Evolutionary conservation across 495 filamentous ascomycete species (phyloP).

Genomic region (Chaetomium fimeti): DNA sequence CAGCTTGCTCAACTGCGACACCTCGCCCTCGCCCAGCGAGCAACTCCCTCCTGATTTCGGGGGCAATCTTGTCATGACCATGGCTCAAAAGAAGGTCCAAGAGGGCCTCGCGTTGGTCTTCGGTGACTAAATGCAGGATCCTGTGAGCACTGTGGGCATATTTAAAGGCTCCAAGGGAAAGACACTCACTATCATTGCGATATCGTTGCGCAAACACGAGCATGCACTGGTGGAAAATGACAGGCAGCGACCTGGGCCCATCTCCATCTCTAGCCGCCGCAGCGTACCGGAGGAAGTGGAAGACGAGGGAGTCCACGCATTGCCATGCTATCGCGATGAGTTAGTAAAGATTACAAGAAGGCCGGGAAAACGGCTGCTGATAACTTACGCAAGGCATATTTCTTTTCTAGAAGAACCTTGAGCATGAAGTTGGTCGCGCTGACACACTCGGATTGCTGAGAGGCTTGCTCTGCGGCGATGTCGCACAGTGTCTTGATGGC

Average conservation of each 20-base stretch:
- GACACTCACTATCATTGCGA: constrained; percentile 67
- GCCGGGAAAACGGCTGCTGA: too few species aligned
- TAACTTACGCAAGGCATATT: constrained; percentile 76
- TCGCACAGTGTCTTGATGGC: constrained; percentile 90
- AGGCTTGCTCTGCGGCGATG: constrained; percentile 82
- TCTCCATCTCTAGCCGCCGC: constrained; percentile 32
- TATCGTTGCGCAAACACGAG: constrained; percentile 92
- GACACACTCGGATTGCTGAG: constrained; percentile 67
- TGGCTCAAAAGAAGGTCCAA: constrained; percentile 83
- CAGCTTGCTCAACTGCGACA: constrained; percentile 58
- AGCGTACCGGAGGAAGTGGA: constrained; percentile 93
- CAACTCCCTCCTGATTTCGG: constrained; percentile 87
- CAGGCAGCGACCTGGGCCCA: constrained; percentile 46
- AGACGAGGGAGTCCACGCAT: constrained; percentile 90
- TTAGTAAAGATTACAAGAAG: neutral
- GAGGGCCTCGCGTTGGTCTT: constrained; percentile 84
- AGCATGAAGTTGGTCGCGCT: constrained; percentile 91
- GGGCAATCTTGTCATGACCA: constrained; percentile 84
- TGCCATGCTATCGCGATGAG: constrained; percentile 57
- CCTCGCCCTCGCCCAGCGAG: constrained; percentile 86
- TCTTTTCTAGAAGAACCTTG: constrained; percentile 88
- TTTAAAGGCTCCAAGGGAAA: neutral
- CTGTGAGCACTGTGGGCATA: neutral
- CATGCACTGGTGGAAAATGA: constrained; percentile 85
- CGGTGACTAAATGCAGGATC: constrained; percentile 28